A percentile compares a stretch with the other conserved stretches of the same genome.
These are phyloP conservation scores for Verruconis gallopava DNA, from an alignment of 2,329 filamentous ascomycete genomes.

Conservation along the genomic window DNA sequence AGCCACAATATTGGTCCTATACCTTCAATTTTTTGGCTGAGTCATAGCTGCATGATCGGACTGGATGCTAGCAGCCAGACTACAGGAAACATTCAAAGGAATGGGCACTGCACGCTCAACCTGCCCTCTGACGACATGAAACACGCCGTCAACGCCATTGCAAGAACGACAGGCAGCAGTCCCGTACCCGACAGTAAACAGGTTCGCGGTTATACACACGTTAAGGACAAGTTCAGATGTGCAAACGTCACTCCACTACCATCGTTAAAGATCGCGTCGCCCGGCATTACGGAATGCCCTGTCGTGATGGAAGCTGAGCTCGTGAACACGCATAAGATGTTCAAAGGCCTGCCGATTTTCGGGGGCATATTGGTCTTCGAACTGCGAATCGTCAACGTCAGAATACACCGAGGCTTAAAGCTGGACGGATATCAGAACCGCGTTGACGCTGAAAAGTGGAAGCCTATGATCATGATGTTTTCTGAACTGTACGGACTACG, in stretches of 20 bases:
- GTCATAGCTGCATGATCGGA: slow-evolving; percentile 31
- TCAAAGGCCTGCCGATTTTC: slow-evolving; percentile 20
- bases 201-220: slow-evolving; percentile 22
- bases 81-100: slow-evolving; percentile 28
- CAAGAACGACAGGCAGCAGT: slow-evolving; percentile 25
- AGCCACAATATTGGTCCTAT: slow-evolving; percentile 31
- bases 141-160: slow-evolving; percentile 25
- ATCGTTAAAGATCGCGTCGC: slow-evolving; percentile 22
- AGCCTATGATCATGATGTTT: slow-evolving; percentile 33
- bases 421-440: slow-evolving; percentile 27
- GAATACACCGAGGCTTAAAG: slow-evolving; percentile 22
- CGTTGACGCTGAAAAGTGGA: slow-evolving; percentile 31
- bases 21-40: slow-evolving; percentile 35
- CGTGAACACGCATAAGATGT: slow-evolving; percentile 20
- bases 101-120: slow-evolving; percentile 32
- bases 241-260: slow-evolving; percentile 23
- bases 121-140: slow-evolving; percentile 26
- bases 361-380: slow-evolving; percentile 24
- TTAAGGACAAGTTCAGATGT: slow-evolving; percentile 28
- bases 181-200: slow-evolving; percentile 19
- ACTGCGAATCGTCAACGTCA: slow-evolving; percentile 24
- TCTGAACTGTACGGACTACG: slow-evolving; percentile 30
- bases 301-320: slow-evolving; percentile 33
- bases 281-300: slow-evolving; percentile 27
- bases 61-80: slow-evolving; percentile 25